Percentiles rank a stretch among this genome's conserved stretches.
Conservation (phyloP, 1,139 yeast species). For the Neolecta irregularis region DNA sequence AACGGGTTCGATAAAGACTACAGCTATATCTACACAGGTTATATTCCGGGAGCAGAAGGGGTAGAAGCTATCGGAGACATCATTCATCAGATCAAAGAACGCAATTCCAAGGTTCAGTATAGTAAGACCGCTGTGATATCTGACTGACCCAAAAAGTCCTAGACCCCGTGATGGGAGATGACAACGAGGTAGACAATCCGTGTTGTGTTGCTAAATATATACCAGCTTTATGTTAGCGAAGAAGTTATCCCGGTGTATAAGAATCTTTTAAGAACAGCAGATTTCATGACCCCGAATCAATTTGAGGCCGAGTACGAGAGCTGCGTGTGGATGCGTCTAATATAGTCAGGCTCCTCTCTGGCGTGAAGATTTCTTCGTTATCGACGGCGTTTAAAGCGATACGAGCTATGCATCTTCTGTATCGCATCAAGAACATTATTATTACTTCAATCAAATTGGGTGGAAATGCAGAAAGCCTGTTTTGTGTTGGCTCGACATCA, state of each 20-base stretch:
- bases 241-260: constrained; percentile 54
- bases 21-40: constrained; percentile 56
- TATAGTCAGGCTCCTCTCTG: constrained; percentile 6
- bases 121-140: not conserved
- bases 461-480: constrained; percentile 23
- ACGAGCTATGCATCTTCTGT: constrained; percentile 33
- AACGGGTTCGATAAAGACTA: constrained; percentile 32
- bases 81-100: constrained; percentile 22
- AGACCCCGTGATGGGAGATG: constrained; percentile 93
- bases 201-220: too few species aligned
- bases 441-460: constrained; percentile 42
- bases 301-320: constrained; percentile 63
- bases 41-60: constrained; percentile 45
- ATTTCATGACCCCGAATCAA: constrained; percentile 76
- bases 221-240: constrained; percentile 63
- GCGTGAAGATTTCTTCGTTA: constrained; percentile 31
- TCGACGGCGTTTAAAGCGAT: constrained; percentile 35
- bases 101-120: constrained; percentile 11
- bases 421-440: constrained; percentile 45
- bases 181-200: constrained; percentile 40
- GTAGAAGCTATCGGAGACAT: constrained; percentile 36
- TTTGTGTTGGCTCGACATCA: constrained; percentile 39
- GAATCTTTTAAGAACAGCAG: constrained; percentile 37
- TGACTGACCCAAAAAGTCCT: constrained; percentile 32
- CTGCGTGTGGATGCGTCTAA: not conserved